A percentile compares a stretch with the other conserved stretches of the same genome.
phyloP scores from a whole-genome alignment of 2,329 filamentous ascomycete genomes.

The Verticillium isaacii region DNA sequence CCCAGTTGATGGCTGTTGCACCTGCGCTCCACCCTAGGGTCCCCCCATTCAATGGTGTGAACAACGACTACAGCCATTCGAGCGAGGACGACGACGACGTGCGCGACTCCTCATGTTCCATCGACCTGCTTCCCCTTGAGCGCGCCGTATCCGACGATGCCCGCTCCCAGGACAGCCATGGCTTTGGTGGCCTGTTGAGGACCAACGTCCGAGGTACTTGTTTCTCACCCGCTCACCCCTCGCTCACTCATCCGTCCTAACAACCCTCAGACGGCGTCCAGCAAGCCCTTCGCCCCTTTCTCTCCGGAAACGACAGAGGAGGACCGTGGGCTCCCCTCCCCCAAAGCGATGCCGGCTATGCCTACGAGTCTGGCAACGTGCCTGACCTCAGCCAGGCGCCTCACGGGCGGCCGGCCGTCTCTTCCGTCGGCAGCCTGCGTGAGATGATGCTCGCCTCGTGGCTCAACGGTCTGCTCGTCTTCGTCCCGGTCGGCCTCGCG shows the following conservation, averaged over 20 bases:
- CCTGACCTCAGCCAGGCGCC: neutral
- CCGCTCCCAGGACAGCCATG: neutral
- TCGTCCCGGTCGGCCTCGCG: constrained; percentile 65
- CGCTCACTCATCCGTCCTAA: neutral
- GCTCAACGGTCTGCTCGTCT: constrained; percentile 63
- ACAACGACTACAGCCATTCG: neutral
- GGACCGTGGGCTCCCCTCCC: neutral
- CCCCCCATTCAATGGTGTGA: neutral
- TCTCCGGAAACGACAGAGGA: neutral
- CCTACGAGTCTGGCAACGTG: neutral
- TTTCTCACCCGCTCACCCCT: neutral
- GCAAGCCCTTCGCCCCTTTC: neutral
- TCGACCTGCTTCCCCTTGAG: neutral
- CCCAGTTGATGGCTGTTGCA: neutral
- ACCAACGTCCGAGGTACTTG: neutral
- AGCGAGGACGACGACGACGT: neutral
- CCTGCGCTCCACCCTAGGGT: neutral
- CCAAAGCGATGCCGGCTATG: neutral
- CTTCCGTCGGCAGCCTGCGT: neutral
- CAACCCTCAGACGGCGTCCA: neutral
- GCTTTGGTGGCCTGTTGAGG: neutral
- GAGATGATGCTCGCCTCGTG: constrained; percentile 32
- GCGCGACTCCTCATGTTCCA: neutral
- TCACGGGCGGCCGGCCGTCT: neutral
- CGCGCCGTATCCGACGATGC: neutral